A percentile compares a stretch with the other conserved stretches of the same genome.
These are phyloP conservation scores for Pseudopediastrum boryanum DNA, from an alignment of 139 green algal genomes.

Conservation along the genomic window DNA sequence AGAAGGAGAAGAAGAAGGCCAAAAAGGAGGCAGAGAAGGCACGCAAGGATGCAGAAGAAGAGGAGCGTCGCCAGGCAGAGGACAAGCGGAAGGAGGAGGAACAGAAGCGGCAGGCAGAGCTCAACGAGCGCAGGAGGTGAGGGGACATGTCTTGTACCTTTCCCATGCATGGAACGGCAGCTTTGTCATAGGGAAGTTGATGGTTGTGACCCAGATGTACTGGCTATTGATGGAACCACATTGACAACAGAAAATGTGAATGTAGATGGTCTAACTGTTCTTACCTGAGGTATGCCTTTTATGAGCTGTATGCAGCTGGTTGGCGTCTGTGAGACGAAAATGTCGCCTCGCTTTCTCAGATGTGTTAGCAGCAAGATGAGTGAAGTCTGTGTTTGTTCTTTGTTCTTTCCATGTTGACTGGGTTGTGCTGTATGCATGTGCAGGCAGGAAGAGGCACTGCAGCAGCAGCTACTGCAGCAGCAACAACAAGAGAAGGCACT, in stretches of 20 bases:
- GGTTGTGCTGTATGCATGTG: slow-evolving; percentile 8
- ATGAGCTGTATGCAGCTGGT: too few relatives aligned
- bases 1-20: slow-evolving; percentile 76
- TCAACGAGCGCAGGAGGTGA: too few relatives aligned
- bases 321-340: too few relatives aligned
- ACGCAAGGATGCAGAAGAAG: slow-evolving; percentile 49
- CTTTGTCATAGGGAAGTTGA: too few relatives aligned
- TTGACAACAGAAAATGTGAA: too few relatives aligned
- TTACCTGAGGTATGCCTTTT: too few relatives aligned
- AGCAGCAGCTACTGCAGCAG: slow-evolving; percentile 28
- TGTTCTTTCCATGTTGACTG: neutral
- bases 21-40: slow-evolving; percentile 59
- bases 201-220: too few relatives aligned
- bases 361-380: slow-evolving; percentile 4
- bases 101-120: slow-evolving; percentile 42
- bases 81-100: slow-evolving; percentile 37
- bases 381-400: neutral
- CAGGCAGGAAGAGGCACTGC: neutral
- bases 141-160: too few relatives aligned
- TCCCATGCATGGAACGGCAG: too few relatives aligned
- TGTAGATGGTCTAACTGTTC: too few relatives aligned
- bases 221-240: too few relatives aligned
- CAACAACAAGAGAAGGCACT: slow-evolving; percentile 32
- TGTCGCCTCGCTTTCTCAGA: too few relatives aligned
- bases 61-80: slow-evolving; percentile 39